Evolutionary conservation across 805 yeast species (phyloP).

Genomic region (Nematodospora valgi): DNA sequence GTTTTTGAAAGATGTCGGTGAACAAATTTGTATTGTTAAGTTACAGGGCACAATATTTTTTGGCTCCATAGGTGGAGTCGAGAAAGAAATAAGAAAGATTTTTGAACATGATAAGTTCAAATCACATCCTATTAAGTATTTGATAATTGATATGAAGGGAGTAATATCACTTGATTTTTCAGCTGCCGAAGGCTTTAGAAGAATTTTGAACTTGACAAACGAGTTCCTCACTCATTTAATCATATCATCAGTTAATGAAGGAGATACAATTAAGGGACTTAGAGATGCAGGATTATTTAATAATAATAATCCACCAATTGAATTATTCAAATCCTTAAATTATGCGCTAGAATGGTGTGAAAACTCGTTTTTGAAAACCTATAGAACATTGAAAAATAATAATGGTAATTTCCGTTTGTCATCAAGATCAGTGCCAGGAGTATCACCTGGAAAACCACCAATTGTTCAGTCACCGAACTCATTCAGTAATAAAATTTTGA

Average conservation of each 20-base stretch:
- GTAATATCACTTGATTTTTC: constrained; percentile 85
- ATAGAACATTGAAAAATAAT: constrained; percentile 37
- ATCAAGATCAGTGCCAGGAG: constrained; percentile 4
- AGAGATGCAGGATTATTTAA: constrained; percentile 72
- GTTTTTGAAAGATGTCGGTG: constrained; percentile 80
- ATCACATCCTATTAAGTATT: constrained; percentile 66
- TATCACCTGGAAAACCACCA: neutral
- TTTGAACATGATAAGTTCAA: constrained; percentile 54
- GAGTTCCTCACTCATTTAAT: constrained; percentile 69
- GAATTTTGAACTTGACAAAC: constrained; percentile 74
- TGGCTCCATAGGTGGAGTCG: constrained; percentile 93
- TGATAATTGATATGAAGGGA: constrained; percentile 80
- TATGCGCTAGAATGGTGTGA: constrained; percentile 96
- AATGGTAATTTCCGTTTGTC: constrained; percentile 4
- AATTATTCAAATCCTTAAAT: constrained; percentile 75
- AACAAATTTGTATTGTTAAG: constrained; percentile 84
- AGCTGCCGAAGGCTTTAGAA: constrained; percentile 92
- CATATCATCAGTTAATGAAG: constrained; percentile 68
- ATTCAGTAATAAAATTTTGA: constrained; percentile 2
- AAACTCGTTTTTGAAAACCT: constrained; percentile 72
- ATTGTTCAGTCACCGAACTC: constrained; percentile 1
- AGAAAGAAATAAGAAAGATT: constrained; percentile 62
- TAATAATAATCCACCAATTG: constrained; percentile 38
- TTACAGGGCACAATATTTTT: constrained; percentile 87
- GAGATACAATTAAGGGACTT: constrained; percentile 65